These are phyloP conservation scores for Durotheca rogersii DNA, from an alignment of 495 filamentous ascomycete genomes.

Conservation along the genomic window DNA sequence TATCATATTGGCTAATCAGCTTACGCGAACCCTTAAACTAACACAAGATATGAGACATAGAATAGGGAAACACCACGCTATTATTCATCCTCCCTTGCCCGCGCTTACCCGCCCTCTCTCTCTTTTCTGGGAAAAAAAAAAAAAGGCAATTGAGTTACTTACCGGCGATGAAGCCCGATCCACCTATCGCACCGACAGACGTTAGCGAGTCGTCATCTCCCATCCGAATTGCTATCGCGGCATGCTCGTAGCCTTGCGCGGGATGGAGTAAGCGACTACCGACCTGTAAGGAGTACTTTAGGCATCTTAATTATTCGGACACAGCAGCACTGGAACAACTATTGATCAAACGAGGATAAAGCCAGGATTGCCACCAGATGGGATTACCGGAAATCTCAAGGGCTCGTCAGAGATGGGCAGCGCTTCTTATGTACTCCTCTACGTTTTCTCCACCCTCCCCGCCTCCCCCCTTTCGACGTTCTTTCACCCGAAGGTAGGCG, in stretches of 20 bases:
- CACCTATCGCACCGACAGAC: conserved; percentile 30
- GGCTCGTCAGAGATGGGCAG: no score
- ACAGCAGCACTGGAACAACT: no score
- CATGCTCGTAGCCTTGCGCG: background rate
- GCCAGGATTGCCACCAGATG: background rate
- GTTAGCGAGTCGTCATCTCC: conserved; percentile 1
- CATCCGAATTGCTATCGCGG: background rate
- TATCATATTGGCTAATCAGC: conserved; percentile 7
- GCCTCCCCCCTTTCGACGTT: no score
- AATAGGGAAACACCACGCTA: background rate
- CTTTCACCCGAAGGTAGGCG: no score
- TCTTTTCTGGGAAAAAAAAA: no score
- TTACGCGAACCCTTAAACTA: background rate
- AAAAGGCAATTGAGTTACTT: conserved; percentile 26
- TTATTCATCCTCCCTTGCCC: background rate
- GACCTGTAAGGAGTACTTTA: conserved; percentile 61
- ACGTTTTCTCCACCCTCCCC: no score
- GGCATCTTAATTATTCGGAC: conserved; percentile 54
- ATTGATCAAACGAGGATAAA: no score
- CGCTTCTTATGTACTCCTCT: no score
- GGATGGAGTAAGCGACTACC: conserved; percentile 12
- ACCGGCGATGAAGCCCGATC: conserved; percentile 55
- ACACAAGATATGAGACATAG: background rate
- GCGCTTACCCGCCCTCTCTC: no score
- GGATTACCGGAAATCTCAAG: background rate